Evolutionary conservation across 768 basidiomycete genomes (phyloP), one percentile per base, ranked within the genome.

Genomic region (Asterophora lycoperdoides): DNA sequence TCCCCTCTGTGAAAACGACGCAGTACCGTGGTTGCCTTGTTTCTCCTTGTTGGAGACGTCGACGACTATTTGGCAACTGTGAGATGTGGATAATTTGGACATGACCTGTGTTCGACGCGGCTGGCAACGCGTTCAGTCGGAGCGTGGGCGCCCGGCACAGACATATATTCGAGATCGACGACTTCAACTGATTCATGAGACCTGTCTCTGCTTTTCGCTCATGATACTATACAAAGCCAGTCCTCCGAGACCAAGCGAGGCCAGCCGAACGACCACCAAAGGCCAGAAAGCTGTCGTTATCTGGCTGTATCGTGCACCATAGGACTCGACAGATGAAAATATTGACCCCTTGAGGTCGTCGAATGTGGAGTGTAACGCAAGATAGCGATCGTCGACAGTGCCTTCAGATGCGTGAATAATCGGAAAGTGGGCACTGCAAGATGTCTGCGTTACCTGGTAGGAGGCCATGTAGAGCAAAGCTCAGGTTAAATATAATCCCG

Each of bases 381-480:
- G 56, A 44, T 71, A 71, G 14, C 63, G 63, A 44, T 65, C 63
- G 38, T 63, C 64, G 10, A 63, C 14, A 0, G 68, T 48, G 34
- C 66, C 68, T 69, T 33, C 32, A 33, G 8, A 36, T 17, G 13
- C 13, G 39, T 37, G 4, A 49, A 6, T 23, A 3, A 11, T 13
- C 29, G n/a, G 46, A 20, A 28, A 10, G 9, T 29, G 7, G 34
- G 15, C 8, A 10, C 36, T 10, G 7, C 11, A 32, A 41, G 18
- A 13, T 10, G 36, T 34, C 19, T 19, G 26, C 10, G 20, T 13
- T 49, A 68, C 70, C 67, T 46, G 60, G 63, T 19, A 62, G 49
- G 15, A 70, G 28, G 4, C 73, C 73, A 51, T 75, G 73, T 35
- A 62, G 52, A n/a, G 66, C 4, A 53, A 67, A 69, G 33, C 61